Conservation (phyloP, 1,284 basidiomycete species). For the Cutaneotrichosporon sp. region DNA sequence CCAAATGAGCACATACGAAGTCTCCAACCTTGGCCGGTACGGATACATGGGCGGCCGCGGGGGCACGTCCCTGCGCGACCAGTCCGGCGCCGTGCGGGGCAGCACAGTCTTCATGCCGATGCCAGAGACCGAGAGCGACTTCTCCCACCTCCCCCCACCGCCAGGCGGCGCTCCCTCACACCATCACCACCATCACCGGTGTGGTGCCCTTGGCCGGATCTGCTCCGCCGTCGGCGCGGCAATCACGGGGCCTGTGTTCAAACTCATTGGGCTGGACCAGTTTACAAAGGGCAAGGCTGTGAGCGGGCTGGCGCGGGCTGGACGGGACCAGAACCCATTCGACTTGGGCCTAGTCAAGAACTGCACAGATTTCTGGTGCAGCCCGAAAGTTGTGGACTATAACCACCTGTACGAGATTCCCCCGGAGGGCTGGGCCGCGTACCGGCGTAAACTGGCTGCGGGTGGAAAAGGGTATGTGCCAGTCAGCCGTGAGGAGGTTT, state of each 20-base stretch:
- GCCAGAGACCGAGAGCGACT: constrained; percentile 2
- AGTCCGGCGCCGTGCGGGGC: constrained; percentile 43
- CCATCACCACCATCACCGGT: constrained; percentile 47
- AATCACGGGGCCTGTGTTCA: constrained; percentile 56
- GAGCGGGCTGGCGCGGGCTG: constrained; percentile 62
- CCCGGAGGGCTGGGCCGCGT: constrained; percentile 52
- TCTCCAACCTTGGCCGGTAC: constrained; percentile 87
- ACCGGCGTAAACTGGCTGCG: constrained; percentile 28
- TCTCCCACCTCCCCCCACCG: neutral
- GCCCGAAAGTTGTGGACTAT: constrained; percentile 81
- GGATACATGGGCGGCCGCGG: constrained; percentile 93
- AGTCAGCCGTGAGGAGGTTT: constrained; percentile 34
- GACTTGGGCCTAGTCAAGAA: constrained; percentile 78
- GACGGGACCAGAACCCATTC: constrained; percentile 82
- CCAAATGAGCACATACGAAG: constrained; percentile 95
- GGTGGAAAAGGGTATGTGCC: constrained; percentile 28
- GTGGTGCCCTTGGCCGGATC: constrained; percentile 34
- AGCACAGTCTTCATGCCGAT: constrained; percentile 22
- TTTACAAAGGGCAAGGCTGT: constrained; percentile 87
- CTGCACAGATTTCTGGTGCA: constrained; percentile 93
- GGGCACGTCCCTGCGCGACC: constrained; percentile 53
- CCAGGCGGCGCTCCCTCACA: constrained; percentile 3
- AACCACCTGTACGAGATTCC: constrained; percentile 84
- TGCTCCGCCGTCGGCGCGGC: constrained; percentile 24
- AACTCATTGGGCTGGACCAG: constrained; percentile 82